Conservation (phyloP, 345 rosid genomes). For the Aquilaria sinensis region DNA sequence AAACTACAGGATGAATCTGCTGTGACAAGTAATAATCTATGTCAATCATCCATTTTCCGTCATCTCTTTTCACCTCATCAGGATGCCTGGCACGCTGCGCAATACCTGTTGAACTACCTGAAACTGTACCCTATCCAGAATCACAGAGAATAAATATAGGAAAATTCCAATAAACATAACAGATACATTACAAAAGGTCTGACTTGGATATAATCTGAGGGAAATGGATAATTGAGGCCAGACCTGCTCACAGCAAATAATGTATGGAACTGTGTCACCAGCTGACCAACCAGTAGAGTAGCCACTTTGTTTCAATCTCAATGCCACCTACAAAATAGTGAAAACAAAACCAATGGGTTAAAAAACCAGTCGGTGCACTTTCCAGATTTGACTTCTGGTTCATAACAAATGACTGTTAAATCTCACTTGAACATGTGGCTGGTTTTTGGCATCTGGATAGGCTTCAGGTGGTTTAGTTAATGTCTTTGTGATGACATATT, state of each 20-base stretch:
- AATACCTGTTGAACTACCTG: constrained; percentile 63
- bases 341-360: constrained; percentile 16
- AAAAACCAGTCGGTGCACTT: not conserved
- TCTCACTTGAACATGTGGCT: constrained; percentile 93
- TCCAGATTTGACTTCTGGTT: no score
- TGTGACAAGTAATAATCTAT: constrained; percentile 93
- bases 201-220: not conserved
- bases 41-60: constrained; percentile 89
- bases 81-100: constrained; percentile 98
- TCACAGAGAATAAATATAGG: not conserved
- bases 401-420: constrained; percentile 1
- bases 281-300: constrained; percentile 70
- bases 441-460: constrained; percentile 93
- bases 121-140: constrained; percentile 50
- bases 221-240: constrained; percentile 7
- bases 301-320: constrained; percentile 85
- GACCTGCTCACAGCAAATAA: constrained; percentile 96
- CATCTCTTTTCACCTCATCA: constrained; percentile 75
- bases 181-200: constrained; percentile 2
- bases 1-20: constrained; percentile 98
- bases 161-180: constrained; percentile 3
- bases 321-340: constrained; percentile 68
- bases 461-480: constrained; percentile 94
- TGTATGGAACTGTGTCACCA: constrained; percentile 86
- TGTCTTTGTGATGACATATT: constrained; percentile 89